phyloP scores from a whole-genome alignment of 768 basidiomycete genomes.

The Coprinellus micaceus region DNA sequence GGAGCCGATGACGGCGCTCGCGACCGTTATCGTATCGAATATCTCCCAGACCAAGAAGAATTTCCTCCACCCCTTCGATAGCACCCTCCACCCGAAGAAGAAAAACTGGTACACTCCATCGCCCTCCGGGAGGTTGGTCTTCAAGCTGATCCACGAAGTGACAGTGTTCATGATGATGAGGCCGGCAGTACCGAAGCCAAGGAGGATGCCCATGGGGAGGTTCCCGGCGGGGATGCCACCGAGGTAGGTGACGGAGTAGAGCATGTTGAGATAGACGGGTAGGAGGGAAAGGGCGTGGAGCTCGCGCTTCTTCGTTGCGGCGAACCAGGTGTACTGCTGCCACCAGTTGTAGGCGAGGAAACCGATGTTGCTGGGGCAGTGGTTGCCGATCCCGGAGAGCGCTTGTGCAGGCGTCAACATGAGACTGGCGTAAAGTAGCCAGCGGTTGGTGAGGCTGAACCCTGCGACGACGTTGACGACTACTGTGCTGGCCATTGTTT shows the following conservation, averaged over 20 bases:
- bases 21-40: conserved; percentile 4
- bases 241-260: conserved; percentile 13
- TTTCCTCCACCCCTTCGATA: conserved; percentile 10
- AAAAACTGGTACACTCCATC: conserved; percentile 12
- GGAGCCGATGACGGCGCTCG: background rate
- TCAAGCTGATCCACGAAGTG: conserved; percentile 11
- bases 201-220: background rate
- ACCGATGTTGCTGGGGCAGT: conserved; percentile 13
- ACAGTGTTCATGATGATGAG: conserved; percentile 12
- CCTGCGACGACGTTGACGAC: conserved; percentile 1
- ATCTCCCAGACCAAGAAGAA: conserved; percentile 10
- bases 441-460: conserved; percentile 13
- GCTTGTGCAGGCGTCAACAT: conserved; percentile 12
- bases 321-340: conserved; percentile 13
- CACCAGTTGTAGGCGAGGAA: conserved; percentile 15
- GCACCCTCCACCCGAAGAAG: conserved; percentile 14
- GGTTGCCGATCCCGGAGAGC: conserved; percentile 8
- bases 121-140: conserved; percentile 11
- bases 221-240: conserved; percentile 13
- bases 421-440: conserved; percentile 13
- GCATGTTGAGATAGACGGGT: conserved; percentile 6
- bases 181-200: conserved; percentile 9
- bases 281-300: conserved; percentile 12
- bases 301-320: conserved; percentile 2
- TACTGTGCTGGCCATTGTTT: background rate